phyloP scores from a whole-genome alignment of 1,284 basidiomycete species.

The Wolfiporia cocos region DNA sequence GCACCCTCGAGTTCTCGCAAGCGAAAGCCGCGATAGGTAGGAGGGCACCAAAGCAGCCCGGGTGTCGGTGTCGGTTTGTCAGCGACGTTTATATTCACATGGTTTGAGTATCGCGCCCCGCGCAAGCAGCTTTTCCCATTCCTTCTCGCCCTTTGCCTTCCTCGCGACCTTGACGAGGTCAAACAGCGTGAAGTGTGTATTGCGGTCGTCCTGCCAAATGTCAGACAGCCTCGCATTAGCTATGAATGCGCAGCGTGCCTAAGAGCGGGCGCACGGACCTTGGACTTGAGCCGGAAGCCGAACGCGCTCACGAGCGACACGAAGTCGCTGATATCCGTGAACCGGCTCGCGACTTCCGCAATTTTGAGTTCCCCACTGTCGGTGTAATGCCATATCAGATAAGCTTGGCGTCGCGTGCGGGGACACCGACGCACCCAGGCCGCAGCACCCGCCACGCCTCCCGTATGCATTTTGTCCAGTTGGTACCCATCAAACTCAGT shows the following conservation, averaged over 20 bases:
- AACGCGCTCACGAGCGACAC: conserved; percentile 62
- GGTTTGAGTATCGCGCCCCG: conserved; percentile 75
- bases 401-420: not conserved
- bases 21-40: too few relatives aligned
- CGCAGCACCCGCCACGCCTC: conserved; percentile 89
- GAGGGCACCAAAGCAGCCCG: too few relatives aligned
- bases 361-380: conserved; percentile 83
- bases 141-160: conserved; percentile 43
- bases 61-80: too few relatives aligned
- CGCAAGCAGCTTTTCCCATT: conserved; percentile 58
- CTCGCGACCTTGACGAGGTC: conserved; percentile 70
- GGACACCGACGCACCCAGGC: conserved; percentile 54
- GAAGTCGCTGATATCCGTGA: conserved; percentile 75
- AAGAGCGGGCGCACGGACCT: conserved; percentile 45
- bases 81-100: conserved; percentile 96
- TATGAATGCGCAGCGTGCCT: too few relatives aligned
- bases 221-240: conserved; percentile 1
- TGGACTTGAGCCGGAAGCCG: conserved; percentile 75
- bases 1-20: too few relatives aligned
- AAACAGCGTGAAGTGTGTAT: conserved; percentile 87
- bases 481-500: conserved; percentile 94
- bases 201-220: conserved; percentile 60
- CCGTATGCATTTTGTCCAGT: conserved; percentile 88
- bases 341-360: conserved; percentile 93
- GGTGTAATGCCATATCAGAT: not conserved